Percentiles rank a stretch among this genome's conserved stretches.
Conservation (phyloP, 257 asterid species). For the Echites panduratus region DNA sequence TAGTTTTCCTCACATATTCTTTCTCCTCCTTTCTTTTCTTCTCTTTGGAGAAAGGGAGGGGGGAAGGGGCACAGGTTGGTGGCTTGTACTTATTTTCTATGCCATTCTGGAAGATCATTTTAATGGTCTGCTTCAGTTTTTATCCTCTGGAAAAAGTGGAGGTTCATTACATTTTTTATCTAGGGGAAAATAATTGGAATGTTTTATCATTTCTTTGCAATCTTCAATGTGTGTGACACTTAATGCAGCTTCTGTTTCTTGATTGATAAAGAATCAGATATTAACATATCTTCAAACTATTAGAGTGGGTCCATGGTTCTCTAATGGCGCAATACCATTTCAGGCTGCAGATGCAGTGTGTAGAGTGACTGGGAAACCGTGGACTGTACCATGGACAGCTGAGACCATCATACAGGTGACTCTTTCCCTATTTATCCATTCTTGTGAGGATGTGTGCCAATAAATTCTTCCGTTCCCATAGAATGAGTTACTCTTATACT, state of each 20-base stretch:
- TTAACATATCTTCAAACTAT: neutral
- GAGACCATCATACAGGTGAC: slow-evolving; percentile 83
- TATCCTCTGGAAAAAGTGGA: neutral
- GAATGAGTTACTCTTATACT: neutral
- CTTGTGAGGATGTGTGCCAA: neutral
- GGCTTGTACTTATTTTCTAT: neutral
- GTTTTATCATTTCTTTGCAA: too few species aligned
- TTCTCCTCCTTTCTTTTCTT: neutral
- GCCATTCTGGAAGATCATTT: neutral
- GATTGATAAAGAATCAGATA: neutral
- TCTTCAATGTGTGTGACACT: neutral
- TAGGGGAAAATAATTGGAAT: neutral
- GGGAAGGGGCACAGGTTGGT: too few species aligned
- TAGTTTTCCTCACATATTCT: neutral
- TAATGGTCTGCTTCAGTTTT: neutral
- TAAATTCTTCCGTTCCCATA: neutral
- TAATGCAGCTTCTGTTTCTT: neutral
- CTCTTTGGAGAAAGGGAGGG: neutral
- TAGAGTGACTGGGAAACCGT: slow-evolving; percentile 57
- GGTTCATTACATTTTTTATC: neutral
- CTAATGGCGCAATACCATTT: slow-evolving; percentile 9
- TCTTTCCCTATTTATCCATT: neutral
- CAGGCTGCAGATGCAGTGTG: slow-evolving; percentile 49
- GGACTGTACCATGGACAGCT: slow-evolving; percentile 96
- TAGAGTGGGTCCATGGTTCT: neutral